Percentiles rank a stretch among this genome's conserved stretches.
These are phyloP conservation scores for Begonia peltatifolia DNA, from an alignment of 306 rosid genomes.

Conservation along the genomic window DNA sequence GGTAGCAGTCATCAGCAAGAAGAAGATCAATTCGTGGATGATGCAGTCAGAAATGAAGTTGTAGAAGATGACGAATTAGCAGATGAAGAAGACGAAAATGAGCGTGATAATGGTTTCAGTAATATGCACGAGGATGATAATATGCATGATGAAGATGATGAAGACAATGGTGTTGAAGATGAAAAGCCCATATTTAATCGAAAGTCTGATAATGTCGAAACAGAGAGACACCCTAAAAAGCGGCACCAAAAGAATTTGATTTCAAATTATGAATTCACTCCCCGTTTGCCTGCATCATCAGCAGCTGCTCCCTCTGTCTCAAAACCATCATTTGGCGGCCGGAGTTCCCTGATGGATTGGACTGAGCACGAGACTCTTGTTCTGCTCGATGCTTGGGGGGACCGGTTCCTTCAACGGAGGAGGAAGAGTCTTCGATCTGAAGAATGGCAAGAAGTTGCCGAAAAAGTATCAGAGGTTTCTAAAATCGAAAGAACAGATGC, in stretches of 20 bases:
- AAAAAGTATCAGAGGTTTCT: constrained; percentile 66
- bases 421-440: constrained; percentile 86
- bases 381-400: constrained; percentile 83
- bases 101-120: constrained; percentile 27
- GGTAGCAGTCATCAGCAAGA: constrained; percentile 4
- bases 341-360: constrained; percentile 69
- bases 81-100: constrained; percentile 35
- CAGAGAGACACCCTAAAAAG: constrained; percentile 54
- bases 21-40: constrained; percentile 20
- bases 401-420: constrained; percentile 62
- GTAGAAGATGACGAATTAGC: constrained; percentile 32
- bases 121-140: constrained; percentile 16
- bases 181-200: constrained; percentile 17
- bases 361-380: constrained; percentile 64
- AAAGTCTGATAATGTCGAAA: constrained; percentile 29
- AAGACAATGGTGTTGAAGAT: constrained; percentile 16
- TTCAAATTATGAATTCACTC: constrained; percentile 67
- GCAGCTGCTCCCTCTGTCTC: constrained; percentile 26
- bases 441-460: constrained; percentile 92
- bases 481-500: constrained; percentile 61
- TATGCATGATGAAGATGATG: constrained; percentile 25
- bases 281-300: constrained; percentile 32
- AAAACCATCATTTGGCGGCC: constrained; percentile 47
- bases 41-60: constrained; percentile 30
- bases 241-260: constrained; percentile 61